phyloP scores from a whole-genome alignment of 2,329 filamentous ascomycete species.

The Neospermospora avenae region DNA sequence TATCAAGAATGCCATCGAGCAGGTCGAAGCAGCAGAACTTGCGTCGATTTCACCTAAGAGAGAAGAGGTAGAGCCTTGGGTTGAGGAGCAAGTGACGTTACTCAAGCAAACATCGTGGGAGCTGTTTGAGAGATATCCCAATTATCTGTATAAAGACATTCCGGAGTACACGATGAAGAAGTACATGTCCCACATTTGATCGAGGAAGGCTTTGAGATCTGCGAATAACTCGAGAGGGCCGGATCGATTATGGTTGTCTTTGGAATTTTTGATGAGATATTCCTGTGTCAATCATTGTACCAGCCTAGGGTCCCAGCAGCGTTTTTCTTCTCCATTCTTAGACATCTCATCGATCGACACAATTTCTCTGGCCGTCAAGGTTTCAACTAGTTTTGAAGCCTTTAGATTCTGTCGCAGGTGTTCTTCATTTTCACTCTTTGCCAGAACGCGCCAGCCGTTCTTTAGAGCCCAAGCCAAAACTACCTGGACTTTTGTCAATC shows the following conservation, averaged over 20 bases:
- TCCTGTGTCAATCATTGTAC: slow-evolving; percentile 6
- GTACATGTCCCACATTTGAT: slow-evolving; percentile 6
- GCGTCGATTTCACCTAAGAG: not conserved
- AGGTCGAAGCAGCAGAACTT: slow-evolving; percentile 3
- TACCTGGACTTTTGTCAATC: slow-evolving; percentile 15
- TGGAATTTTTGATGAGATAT: not conserved
- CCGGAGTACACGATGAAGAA: slow-evolving; percentile 8
- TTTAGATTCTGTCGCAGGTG: slow-evolving; percentile 11
- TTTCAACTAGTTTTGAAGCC: not conserved
- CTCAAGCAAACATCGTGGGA: slow-evolving; percentile 21
- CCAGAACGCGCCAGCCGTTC: slow-evolving; percentile 18
- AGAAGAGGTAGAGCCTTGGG: slow-evolving; percentile 15
- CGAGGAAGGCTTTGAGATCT: not conserved
- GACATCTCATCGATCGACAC: slow-evolving; percentile 16
- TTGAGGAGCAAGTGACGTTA: slow-evolving; percentile 15
- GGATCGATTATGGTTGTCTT: not conserved
- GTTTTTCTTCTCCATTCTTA: slow-evolving; percentile 16
- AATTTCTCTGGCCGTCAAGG: slow-evolving; percentile 16
- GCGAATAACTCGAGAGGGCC: not conserved
- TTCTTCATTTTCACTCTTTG: slow-evolving; percentile 12
- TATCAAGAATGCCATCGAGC: slow-evolving; percentile 3
- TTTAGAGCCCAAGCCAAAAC: slow-evolving; percentile 20
- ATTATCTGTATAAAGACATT: slow-evolving; percentile 18
- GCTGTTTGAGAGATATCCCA: slow-evolving; percentile 12
- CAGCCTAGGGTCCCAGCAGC: slow-evolving; percentile 23